Evolutionary conservation across 805 yeast species (phyloP).

Genomic region (Yarrowia porcina): DNA sequence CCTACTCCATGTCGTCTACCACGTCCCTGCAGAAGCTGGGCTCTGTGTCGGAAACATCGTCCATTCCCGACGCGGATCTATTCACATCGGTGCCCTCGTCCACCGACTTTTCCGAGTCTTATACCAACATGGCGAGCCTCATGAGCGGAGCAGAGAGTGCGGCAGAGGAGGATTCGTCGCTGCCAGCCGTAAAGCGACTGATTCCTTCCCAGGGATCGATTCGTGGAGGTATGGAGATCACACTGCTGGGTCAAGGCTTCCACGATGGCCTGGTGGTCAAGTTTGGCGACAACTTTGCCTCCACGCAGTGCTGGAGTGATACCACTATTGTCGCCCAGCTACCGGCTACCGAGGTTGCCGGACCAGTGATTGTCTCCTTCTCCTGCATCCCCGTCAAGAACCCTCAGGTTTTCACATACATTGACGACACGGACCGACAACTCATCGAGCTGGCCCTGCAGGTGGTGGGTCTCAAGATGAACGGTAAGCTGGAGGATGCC

Average conservation of each 20-base stretch:
- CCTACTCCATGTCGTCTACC: conserved; percentile 17
- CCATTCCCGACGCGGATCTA: conserved; percentile 1
- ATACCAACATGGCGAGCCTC: neutral
- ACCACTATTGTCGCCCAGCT: conserved; percentile 88
- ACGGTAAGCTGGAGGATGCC: conserved; percentile 92
- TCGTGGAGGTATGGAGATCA: conserved; percentile 94
- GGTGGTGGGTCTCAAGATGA: conserved; percentile 95
- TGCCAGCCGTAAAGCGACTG: conserved; percentile 72
- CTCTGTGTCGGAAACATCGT: conserved; percentile 1
- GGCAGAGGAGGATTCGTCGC: neutral
- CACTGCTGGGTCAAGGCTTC: conserved; percentile 83
- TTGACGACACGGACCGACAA: conserved; percentile 94
- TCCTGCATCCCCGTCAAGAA: conserved; percentile 48
- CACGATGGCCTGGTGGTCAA: conserved; percentile 76
- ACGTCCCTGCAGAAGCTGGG: conserved; percentile 21
- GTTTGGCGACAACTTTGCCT: conserved; percentile 62
- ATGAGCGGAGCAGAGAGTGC: conserved; percentile 26
- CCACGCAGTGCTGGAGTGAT: conserved; percentile 95
- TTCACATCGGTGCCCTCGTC: conserved; percentile 15
- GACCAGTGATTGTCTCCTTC: conserved; percentile 89
- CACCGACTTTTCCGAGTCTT: conserved; percentile 9
- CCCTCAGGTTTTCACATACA: conserved; percentile 74
- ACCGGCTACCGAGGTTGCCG: conserved; percentile 87
- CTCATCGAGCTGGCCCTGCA: conserved; percentile 92
- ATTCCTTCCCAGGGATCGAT: conserved; percentile 96